Evolutionary conservation across 306 rosid genomes (phyloP).

Genomic region (Glycyrrhiza uralensis): DNA sequence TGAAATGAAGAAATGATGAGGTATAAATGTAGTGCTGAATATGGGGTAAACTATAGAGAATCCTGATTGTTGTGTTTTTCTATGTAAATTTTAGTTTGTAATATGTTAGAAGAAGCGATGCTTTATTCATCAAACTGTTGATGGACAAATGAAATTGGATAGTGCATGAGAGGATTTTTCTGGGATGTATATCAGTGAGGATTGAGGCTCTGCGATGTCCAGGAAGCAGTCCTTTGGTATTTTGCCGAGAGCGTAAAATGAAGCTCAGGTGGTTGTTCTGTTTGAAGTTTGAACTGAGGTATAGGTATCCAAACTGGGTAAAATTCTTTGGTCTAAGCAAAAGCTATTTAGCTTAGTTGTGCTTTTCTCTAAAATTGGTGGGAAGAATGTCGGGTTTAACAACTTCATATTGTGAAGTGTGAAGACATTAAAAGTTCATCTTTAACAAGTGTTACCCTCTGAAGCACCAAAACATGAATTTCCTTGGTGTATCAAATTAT

Average conservation of each 20-base stretch:
- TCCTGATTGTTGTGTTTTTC: background rate
- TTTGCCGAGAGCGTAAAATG: background rate
- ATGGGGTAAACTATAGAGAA: background rate
- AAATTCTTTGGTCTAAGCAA: background rate
- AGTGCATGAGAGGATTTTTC: background rate
- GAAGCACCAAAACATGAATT: background rate
- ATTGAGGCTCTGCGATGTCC: background rate
- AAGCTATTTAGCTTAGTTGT: background rate
- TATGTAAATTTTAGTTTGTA: background rate
- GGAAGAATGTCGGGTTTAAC: background rate
- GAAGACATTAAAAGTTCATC: background rate
- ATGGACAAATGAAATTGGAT: background rate
- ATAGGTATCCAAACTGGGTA: background rate
- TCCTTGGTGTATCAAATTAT: background rate
- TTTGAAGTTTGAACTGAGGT: slow-evolving; percentile 4
- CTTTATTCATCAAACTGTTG: background rate
- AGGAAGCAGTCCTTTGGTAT: background rate
- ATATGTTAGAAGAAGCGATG: background rate
- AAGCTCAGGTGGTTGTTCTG: background rate
- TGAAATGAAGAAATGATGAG: background rate
- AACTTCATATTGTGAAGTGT: background rate
- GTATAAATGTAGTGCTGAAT: background rate
- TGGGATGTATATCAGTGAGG: background rate
- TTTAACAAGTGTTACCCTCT: background rate
- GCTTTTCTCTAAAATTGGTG: background rate